A percentile compares a stretch with the other conserved stretches of the same genome.
Evolutionary conservation across 2,329 filamentous ascomycete species (phyloP).

Genomic region (Fusarium tricinctum): DNA sequence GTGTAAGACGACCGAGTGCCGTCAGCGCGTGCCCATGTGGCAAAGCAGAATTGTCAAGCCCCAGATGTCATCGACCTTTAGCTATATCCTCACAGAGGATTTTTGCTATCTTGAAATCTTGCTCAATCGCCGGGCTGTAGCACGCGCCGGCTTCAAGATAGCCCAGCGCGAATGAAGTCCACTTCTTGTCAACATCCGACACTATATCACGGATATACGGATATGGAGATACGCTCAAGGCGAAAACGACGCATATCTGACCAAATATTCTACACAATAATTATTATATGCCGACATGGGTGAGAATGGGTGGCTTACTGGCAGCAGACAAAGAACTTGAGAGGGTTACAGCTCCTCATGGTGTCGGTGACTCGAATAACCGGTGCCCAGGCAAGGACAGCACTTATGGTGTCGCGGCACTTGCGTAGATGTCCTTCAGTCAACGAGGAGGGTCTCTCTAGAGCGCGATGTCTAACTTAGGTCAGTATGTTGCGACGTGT

Average conservation of each 20-base stretch:
- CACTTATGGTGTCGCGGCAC: constrained; percentile 30
- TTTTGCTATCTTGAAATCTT: constrained; percentile 35
- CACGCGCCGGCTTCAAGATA: constrained; percentile 21
- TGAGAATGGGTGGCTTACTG: too few relatives aligned
- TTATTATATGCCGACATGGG: too few relatives aligned
- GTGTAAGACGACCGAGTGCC: background rate
- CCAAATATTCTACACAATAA: constrained; percentile 30
- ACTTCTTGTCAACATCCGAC: constrained; percentile 22
- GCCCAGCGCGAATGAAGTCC: constrained; percentile 16
- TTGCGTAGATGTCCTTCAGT: constrained; percentile 38
- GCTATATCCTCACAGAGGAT: constrained; percentile 30
- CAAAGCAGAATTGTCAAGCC: background rate
- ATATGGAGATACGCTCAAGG: constrained; percentile 34
- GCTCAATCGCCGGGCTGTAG: constrained; percentile 25
- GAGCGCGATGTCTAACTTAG: constrained; percentile 2
- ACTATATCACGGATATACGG: constrained; percentile 27
- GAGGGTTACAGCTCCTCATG: constrained; percentile 38
- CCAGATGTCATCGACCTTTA: constrained; percentile 10
- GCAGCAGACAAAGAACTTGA: constrained; percentile 36
- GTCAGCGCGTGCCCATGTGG: background rate
- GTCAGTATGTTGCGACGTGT: background rate
- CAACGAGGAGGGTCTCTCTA: constrained; percentile 17
- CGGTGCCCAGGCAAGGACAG: constrained; percentile 21
- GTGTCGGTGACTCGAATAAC: constrained; percentile 29
- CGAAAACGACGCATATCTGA: constrained; percentile 34